Evolutionary conservation across 2,329 filamentous ascomycete genomes (phyloP), one percentile per base, ranked within the genome.

Genomic region (Aspergillus oerlinghausenensis): DNA sequence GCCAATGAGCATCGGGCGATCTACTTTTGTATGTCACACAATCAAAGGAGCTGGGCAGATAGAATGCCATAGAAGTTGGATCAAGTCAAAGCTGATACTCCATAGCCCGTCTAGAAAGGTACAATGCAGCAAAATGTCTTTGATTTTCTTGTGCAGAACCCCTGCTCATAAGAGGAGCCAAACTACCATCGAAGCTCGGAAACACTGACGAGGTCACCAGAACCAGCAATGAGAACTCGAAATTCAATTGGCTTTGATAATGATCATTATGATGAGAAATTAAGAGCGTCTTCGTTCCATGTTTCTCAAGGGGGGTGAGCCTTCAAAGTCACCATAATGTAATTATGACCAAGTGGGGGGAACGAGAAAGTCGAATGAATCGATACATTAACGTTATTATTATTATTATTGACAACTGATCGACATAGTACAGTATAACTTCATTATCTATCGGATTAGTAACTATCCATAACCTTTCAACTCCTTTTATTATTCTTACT

Each of bases 11-110:
- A 26, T 10, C 47, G n/a, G 45, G 52, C 60, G 61, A 65, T 65
- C 63, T 65, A 65, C 63, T 62, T 49, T 54, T 49, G 43, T 58
- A 56, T 63, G 60, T 61, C 63, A 63, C 60, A 59, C 55, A 54
- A 59, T 63, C 56, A 57, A 63, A 59, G 55, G 56, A 60, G 55
- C 57, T 58, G 56, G 55, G 56, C 32, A 58, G 54, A 54, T 60
- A 55, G 60, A 62, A 63, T 55, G 56, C 57, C 56, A 59, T 55
- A 50, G 57, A 61, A 61, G 54, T 49, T 55, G 56, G 32, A 17
- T 17, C 32, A 38, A 7, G 14, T 17, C 32, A 14, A 14, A 38
- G 14, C 14, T 38, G 32, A 38, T 17, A 32, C 32, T 38, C 32
- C 5, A 38, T 17, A 3, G 32, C 6, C 14, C 5, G 32, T 38